Evolutionary conservation across 1,139 yeast genomes (phyloP).

Genomic region (Saccharomyces hybrid): DNA sequence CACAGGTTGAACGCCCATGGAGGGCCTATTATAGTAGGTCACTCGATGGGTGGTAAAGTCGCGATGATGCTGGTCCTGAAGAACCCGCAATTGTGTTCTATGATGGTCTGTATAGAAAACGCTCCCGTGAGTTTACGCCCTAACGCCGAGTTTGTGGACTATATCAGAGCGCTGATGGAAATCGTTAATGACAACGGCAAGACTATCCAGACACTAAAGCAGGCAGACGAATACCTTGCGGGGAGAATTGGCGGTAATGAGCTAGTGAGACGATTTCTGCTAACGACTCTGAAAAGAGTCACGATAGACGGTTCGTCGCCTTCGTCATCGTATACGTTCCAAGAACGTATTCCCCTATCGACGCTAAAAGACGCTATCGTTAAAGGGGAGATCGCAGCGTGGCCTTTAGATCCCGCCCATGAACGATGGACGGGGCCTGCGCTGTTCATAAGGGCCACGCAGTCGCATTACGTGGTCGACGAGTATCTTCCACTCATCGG

Average conservation of each 20-base stretch:
- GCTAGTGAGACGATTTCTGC: conserved; percentile 66
- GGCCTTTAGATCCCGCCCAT: conserved; percentile 60
- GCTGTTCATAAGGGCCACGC: conserved; percentile 70
- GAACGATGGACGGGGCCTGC: conserved; percentile 65
- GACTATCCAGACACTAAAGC: conserved; percentile 44
- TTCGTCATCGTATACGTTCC: conserved; percentile 14
- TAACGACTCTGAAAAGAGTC: conserved; percentile 44
- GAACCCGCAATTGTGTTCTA: conserved; percentile 54
- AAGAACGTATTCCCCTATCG: conserved; percentile 61
- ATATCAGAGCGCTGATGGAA: conserved; percentile 54
- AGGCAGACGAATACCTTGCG: conserved; percentile 59
- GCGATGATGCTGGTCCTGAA: conserved; percentile 83
- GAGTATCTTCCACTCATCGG: conserved; percentile 74
- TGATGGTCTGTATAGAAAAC: conserved; percentile 77
- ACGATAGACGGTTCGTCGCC: conserved; percentile 31
- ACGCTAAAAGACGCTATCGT: conserved; percentile 57
- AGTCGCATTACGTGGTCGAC: conserved; percentile 77
- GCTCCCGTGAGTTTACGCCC: conserved; percentile 71
- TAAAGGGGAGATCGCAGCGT: conserved; percentile 59
- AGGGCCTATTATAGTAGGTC: conserved; percentile 69
- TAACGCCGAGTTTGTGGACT: conserved; percentile 53
- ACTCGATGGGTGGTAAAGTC: conserved; percentile 95
- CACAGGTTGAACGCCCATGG: conserved; percentile 34
- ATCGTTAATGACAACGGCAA: conserved; percentile 35
- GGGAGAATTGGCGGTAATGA: conserved; percentile 49